Evolutionary conservation across 495 filamentous ascomycete species (phyloP).

Genomic region (Tuber calosporum): DNA sequence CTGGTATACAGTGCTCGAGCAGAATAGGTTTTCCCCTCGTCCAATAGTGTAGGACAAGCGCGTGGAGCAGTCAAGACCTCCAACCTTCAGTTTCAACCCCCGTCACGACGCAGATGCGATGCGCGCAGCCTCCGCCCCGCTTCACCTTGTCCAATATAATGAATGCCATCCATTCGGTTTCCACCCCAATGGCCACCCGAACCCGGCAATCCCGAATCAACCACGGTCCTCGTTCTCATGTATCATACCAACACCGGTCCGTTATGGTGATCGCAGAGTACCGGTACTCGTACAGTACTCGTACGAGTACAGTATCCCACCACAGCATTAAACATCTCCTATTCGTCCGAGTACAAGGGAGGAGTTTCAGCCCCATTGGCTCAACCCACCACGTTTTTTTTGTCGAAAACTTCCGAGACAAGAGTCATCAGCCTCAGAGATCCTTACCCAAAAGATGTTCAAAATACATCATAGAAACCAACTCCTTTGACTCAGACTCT

Average conservation of each 20-base stretch:
- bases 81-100: not conserved
- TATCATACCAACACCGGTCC: not conserved
- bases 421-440: too few species aligned
- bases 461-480: too few species aligned
- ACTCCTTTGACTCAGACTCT: too few species aligned
- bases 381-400: too few species aligned
- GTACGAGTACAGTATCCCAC: too few species aligned
- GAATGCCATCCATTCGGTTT: not conserved
- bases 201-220: not conserved
- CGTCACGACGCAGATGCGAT: not conserved
- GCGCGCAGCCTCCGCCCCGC: not conserved
- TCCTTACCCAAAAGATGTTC: too few species aligned
- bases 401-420: too few species aligned
- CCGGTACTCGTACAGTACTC: not conserved
- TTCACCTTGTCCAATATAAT: not conserved
- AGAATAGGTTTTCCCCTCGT: too few species aligned
- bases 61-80: not conserved
- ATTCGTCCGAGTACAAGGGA: not conserved
- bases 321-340: not conserved
- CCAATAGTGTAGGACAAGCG: too few species aligned
- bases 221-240: not conserved
- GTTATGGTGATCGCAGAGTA: not conserved
- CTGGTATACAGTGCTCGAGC: too few species aligned
- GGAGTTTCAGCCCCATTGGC: too few species aligned
- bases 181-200: not conserved